A percentile compares a stretch with the other conserved stretches of the same genome.
Evolutionary conservation across 371 early-diverging fungal species (phyloP).

Genomic region (Rhizopus microsporus): DNA sequence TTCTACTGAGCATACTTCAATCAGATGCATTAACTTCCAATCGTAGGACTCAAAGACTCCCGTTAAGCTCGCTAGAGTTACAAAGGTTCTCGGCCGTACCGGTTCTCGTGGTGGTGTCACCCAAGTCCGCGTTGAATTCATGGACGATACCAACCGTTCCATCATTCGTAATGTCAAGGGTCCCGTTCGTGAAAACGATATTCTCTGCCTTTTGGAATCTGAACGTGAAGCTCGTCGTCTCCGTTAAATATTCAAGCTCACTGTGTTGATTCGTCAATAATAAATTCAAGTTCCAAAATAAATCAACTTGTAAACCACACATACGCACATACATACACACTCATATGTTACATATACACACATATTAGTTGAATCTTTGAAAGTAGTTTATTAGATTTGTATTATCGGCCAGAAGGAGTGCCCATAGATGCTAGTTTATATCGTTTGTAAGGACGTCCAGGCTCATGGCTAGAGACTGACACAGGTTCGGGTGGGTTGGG

Average conservation of each 20-base stretch:
- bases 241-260: constrained; percentile 62
- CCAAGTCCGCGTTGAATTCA: constrained; percentile 98
- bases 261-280: background rate
- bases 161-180: constrained; percentile 99
- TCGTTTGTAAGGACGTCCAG: background rate
- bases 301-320: background rate
- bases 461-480: background rate
- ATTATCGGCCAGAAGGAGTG: constrained; percentile 16
- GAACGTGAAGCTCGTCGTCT: constrained; percentile 99
- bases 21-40: too few relatives aligned
- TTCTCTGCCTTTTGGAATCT: constrained; percentile 95
- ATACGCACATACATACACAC: background rate
- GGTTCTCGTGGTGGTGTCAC: constrained; percentile 99
- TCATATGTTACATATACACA: background rate
- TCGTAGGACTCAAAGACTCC: constrained; percentile 66
- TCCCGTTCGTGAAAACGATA: constrained; percentile 96
- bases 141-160: constrained; percentile 92
- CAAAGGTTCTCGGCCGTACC: constrained; percentile 97
- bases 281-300: constrained; percentile 8
- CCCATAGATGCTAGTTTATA: constrained; percentile 19
- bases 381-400: background rate
- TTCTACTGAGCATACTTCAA: too few relatives aligned
- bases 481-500: background rate
- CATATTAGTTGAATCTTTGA: background rate
- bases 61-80: constrained; percentile 93